A percentile compares a stretch with the other conserved stretches of the same genome.
These are phyloP conservation scores for Elsinoe arachidis DNA, from an alignment of 2,329 filamentous ascomycete species.

Conservation along the genomic window DNA sequence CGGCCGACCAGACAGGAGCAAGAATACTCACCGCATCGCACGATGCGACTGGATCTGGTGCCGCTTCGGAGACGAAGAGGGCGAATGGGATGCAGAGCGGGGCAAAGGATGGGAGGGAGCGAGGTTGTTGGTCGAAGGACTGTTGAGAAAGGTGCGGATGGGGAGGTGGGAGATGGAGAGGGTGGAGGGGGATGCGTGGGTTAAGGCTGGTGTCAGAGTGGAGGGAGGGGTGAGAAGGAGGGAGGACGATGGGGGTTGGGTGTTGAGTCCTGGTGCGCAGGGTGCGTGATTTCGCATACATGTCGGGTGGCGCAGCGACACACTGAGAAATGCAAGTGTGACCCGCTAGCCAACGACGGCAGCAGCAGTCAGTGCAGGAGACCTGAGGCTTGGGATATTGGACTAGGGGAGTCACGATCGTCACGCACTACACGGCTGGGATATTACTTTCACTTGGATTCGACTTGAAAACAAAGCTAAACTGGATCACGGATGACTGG, in stretches of 20 bases:
- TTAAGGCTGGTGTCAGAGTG: slow-evolving; percentile 62
- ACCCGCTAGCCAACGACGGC: too few species aligned
- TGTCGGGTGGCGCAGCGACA: neutral
- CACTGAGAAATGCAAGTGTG: too few species aligned
- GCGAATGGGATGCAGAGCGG: slow-evolving; percentile 69
- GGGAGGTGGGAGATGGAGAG: slow-evolving; percentile 65
- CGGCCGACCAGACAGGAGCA: slow-evolving; percentile 61
- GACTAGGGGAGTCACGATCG: too few species aligned
- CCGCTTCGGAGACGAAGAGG: slow-evolving; percentile 71
- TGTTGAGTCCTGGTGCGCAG: neutral
- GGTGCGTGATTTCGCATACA: neutral
- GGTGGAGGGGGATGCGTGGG: slow-evolving; percentile 67
- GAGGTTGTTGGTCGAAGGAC: slow-evolving; percentile 69
- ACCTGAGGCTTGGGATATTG: too few species aligned
- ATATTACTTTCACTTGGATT: too few species aligned
- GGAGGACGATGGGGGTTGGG: slow-evolving; percentile 39
- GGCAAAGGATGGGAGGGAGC: slow-evolving; percentile 60
- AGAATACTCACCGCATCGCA: slow-evolving; percentile 85
- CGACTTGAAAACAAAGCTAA: too few species aligned
- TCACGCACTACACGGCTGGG: too few species aligned
- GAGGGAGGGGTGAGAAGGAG: slow-evolving; percentile 48
- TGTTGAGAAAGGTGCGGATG: slow-evolving; percentile 73
- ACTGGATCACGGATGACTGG: too few species aligned
- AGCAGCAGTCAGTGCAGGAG: too few species aligned
- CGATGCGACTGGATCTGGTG: slow-evolving; percentile 94